phyloP scores from a whole-genome alignment of 768 basidiomycete genomes.

The Suillus lakei region DNA sequence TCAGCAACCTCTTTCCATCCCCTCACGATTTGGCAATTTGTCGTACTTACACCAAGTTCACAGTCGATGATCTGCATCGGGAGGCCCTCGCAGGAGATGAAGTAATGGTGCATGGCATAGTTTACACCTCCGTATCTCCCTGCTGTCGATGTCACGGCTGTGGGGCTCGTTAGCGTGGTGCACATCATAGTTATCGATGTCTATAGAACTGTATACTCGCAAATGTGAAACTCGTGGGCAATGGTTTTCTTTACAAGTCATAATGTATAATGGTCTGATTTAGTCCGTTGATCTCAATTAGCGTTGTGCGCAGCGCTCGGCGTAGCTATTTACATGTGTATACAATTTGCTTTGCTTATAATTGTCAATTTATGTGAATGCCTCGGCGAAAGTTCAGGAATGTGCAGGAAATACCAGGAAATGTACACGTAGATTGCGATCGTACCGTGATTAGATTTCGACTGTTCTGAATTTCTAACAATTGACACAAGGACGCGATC shows the following conservation, averaged over 20 bases:
- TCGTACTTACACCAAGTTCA: constrained; percentile 38
- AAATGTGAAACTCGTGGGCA: neutral
- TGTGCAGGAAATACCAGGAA: neutral
- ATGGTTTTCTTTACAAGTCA: neutral
- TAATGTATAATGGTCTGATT: neutral
- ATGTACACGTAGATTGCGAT: too few relatives aligned
- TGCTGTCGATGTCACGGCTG: constrained; percentile 54
- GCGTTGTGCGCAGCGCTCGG: neutral
- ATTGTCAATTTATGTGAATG: neutral
- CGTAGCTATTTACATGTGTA: neutral
- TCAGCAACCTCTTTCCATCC: constrained; percentile 31
- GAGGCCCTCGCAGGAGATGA: constrained; percentile 89
- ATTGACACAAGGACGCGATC: neutral
- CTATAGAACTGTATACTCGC: neutral
- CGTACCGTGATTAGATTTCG: constrained; percentile 5
- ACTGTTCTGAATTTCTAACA: constrained; percentile 9
- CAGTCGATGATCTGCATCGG: constrained; percentile 46
- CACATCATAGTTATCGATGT: constrained; percentile 53
- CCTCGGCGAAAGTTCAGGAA: constrained; percentile 6
- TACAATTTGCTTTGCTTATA: neutral
- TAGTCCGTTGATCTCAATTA: neutral
- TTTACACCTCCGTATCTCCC: constrained; percentile 90
- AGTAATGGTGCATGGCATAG: constrained; percentile 89
- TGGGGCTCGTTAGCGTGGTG: constrained; percentile 88
- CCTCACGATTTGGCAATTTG: constrained; percentile 52